Percentiles rank a stretch among this genome's conserved stretches.
Conservation (phyloP, 345 rosid species). For the Mallotus nudiflorus region DNA sequence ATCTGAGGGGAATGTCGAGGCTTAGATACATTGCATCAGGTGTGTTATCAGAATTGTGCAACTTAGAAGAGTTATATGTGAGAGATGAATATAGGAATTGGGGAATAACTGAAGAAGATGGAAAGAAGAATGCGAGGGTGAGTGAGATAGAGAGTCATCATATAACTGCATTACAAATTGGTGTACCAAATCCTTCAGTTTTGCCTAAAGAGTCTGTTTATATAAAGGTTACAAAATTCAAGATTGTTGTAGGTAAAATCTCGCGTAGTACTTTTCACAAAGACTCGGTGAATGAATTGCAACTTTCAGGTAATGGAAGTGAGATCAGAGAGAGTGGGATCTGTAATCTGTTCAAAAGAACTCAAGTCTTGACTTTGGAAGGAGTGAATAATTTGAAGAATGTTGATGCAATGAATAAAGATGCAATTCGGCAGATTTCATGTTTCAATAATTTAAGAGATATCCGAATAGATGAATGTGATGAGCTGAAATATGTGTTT, state of each 20-base stretch:
- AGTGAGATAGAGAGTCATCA: neutral
- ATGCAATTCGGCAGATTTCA: no score
- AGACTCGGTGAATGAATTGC: neutral
- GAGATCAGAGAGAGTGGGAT: neutral
- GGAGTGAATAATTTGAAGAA: neutral
- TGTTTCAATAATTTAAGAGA: neutral
- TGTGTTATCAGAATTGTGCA: neutral
- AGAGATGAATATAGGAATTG: neutral
- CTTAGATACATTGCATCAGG: neutral
- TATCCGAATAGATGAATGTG: neutral
- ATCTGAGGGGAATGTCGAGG: neutral
- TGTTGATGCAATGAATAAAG: neutral
- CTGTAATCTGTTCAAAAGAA: neutral
- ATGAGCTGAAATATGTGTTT: no score
- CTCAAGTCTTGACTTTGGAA: neutral
- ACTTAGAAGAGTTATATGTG: neutral
- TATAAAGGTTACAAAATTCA: neutral
- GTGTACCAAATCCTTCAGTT: slow-evolving; percentile 18
- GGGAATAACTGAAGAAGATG: neutral
- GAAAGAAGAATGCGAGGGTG: neutral
- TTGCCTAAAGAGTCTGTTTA: neutral
- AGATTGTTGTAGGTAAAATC: neutral
- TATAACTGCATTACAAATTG: neutral
- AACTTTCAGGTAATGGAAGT: neutral
- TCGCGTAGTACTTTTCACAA: no score